Percentiles rank a stretch among this genome's conserved stretches.
These are phyloP conservation scores for Chlamydomonas incerta DNA, from an alignment of 139 green algal species.

Conservation along the genomic window DNA sequence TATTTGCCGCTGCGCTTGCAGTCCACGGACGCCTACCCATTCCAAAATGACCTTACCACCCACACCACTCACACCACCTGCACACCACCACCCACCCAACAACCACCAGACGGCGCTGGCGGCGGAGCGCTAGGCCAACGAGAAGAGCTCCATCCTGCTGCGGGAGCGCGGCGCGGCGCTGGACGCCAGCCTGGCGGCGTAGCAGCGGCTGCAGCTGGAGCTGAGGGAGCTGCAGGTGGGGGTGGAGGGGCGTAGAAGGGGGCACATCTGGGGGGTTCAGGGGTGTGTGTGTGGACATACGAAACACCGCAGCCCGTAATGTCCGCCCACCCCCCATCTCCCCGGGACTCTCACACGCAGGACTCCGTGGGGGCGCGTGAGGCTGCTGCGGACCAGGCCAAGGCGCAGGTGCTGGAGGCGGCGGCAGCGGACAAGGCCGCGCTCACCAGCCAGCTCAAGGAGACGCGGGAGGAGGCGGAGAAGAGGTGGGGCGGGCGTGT, in stretches of 20 bases:
- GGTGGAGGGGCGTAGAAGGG: neutral
- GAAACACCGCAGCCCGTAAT: too few relatives aligned
- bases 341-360: too few relatives aligned
- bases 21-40: too few relatives aligned
- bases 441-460: neutral
- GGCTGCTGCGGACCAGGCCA: conserved; percentile 12
- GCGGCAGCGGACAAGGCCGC: neutral
- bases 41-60: neutral
- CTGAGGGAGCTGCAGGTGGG: conserved; percentile 34
- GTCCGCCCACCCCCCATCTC: too few relatives aligned
- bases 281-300: too few relatives aligned
- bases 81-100: too few relatives aligned
- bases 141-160: conserved; percentile 13
- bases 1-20: too few relatives aligned
- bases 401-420: neutral
- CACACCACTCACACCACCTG: too few relatives aligned
- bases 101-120: neutral
- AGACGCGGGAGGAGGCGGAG: conserved; percentile 8
- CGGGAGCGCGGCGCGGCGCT: conserved; percentile 16
- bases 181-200: neutral
- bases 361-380: conserved; percentile 9
- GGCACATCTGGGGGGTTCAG: too few relatives aligned
- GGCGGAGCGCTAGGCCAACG: conserved; percentile 8
- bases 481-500: neutral
- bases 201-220: conserved; percentile 43